A percentile compares a stretch with the other conserved stretches of the same genome.
These are phyloP conservation scores for Citrus inodora DNA, from an alignment of 345 rosid species.

Conservation along the genomic window DNA sequence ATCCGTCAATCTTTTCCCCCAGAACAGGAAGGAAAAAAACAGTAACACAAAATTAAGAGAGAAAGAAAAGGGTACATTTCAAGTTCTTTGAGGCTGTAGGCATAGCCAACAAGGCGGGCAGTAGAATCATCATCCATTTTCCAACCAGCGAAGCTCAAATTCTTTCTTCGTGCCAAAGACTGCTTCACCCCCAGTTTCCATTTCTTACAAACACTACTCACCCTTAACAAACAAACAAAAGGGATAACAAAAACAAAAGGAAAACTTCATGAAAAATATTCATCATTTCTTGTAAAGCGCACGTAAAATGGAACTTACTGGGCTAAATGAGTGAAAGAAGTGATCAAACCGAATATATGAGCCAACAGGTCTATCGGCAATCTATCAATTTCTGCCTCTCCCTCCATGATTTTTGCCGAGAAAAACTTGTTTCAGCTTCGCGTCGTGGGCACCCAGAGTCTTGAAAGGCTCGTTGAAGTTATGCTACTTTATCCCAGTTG, in stretches of 20 bases:
- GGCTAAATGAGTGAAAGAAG: slow-evolving; percentile 85
- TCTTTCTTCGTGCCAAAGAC: slow-evolving; percentile 60
- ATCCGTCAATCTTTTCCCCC: background rate
- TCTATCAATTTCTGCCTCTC: slow-evolving; percentile 67
- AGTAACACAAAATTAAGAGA: background rate
- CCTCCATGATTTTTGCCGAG: slow-evolving; percentile 27
- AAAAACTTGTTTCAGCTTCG: background rate
- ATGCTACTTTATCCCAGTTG: background rate
- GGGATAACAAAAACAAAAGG: background rate
- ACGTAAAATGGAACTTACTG: slow-evolving; percentile 40
- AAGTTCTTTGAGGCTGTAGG: slow-evolving; percentile 79
- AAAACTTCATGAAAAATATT: background rate
- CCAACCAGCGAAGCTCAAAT: slow-evolving; percentile 73
- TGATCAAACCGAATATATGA: slow-evolving; percentile 49
- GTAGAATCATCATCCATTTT: slow-evolving; percentile 86
- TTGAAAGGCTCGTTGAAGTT: background rate
- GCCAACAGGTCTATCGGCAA: slow-evolving; percentile 75
- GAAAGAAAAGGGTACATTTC: slow-evolving; percentile 35
- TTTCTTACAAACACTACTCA: slow-evolving; percentile 76
- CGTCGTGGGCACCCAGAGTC: slow-evolving; percentile 4
- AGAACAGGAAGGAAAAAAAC: background rate
- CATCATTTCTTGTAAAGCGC: background rate
- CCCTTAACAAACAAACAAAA: slow-evolving; percentile 35
- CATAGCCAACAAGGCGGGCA: slow-evolving; percentile 62
- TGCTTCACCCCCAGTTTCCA: slow-evolving; percentile 88